Percentiles rank a stretch among this genome's conserved stretches.
These are phyloP conservation scores for Stereum hirsutum DNA, from an alignment of 1,284 basidiomycete species.

Conservation along the genomic window DNA sequence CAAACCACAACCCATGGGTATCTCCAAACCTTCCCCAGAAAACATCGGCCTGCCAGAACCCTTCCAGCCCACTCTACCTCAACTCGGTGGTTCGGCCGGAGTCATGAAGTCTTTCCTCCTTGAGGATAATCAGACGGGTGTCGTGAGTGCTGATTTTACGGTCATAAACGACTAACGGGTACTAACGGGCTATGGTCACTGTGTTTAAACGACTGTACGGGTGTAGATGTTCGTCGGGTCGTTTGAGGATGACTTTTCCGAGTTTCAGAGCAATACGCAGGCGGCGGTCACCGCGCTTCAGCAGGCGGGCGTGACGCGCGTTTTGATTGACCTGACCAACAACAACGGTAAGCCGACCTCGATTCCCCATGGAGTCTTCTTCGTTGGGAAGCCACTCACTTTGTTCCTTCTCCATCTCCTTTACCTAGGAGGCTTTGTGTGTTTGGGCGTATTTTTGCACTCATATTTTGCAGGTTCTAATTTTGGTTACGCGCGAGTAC, in stretches of 20 bases:
- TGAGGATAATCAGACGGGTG: conserved; percentile 49
- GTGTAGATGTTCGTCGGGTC: conserved; percentile 53
- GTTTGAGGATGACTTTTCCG: conserved; percentile 34
- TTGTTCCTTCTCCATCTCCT: too few species aligned
- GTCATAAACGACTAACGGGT: background rate
- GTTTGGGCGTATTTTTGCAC: conserved; percentile 51
- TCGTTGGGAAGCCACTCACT: too few species aligned
- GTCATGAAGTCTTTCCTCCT: conserved; percentile 52
- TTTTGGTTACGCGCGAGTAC: conserved; percentile 41
- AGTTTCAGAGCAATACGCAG: conserved; percentile 45
- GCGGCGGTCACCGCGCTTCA: conserved; percentile 39
- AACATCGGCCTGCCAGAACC: conserved; percentile 39
- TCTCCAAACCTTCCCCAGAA: conserved; percentile 2
- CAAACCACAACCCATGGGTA: background rate
- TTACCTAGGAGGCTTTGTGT: conserved; percentile 36
- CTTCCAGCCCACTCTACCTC: conserved; percentile 38
- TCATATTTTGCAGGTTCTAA: conserved; percentile 42
- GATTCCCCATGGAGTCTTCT: too few species aligned
- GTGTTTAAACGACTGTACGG: background rate
- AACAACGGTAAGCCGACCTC: conserved; percentile 46
- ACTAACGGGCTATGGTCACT: background rate
- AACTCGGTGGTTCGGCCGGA: conserved; percentile 36
- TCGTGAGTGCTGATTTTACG: conserved; percentile 27
- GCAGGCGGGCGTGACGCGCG: conserved; percentile 33
- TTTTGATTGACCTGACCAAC: conserved; percentile 53